A percentile compares a stretch with the other conserved stretches of the same genome.
Conservation (phyloP, 495 filamentous ascomycete species). For the Terfezia claveryi region DNA sequence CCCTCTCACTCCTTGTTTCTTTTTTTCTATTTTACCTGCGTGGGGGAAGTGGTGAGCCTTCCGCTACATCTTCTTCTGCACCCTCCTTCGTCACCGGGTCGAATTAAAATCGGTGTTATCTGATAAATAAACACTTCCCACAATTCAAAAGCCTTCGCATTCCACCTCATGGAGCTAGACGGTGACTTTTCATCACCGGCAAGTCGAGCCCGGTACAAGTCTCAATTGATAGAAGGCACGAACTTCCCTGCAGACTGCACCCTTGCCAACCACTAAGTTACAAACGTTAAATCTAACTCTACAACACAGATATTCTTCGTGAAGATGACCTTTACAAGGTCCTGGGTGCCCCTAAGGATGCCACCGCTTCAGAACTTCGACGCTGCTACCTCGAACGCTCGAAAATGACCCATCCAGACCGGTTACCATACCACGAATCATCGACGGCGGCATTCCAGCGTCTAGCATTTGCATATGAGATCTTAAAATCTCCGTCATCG, state of each 20-base stretch:
- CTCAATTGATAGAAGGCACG: background rate
- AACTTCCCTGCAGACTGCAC: too few relatives aligned
- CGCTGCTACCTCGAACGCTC: conserved; percentile 25
- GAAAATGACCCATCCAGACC: conserved; percentile 26
- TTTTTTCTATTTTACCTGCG: too few relatives aligned
- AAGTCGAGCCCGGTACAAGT: background rate
- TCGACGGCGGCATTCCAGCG: conserved; percentile 26
- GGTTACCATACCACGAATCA: conserved; percentile 16
- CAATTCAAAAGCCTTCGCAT: too few relatives aligned
- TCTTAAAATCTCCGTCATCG: conserved; percentile 22
- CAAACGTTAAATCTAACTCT: too few relatives aligned
- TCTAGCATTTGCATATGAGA: conserved; percentile 26
- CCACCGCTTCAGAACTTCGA: conserved; percentile 22
- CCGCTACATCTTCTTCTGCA: too few relatives aligned
- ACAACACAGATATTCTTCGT: conserved; percentile 19
- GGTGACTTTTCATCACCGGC: background rate
- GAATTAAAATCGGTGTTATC: too few relatives aligned
- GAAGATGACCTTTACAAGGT: conserved; percentile 25
- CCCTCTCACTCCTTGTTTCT: too few relatives aligned
- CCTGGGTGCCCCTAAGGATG: conserved; percentile 19
- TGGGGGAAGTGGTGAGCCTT: too few relatives aligned
- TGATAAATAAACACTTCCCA: too few relatives aligned
- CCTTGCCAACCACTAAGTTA: too few relatives aligned
- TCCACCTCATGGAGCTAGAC: background rate
- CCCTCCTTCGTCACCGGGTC: too few relatives aligned